Evolutionary conservation across 2,329 filamentous ascomycete genomes (phyloP), one percentile per base, ranked within the genome.

Genomic region (Diaporthe citri): DNA sequence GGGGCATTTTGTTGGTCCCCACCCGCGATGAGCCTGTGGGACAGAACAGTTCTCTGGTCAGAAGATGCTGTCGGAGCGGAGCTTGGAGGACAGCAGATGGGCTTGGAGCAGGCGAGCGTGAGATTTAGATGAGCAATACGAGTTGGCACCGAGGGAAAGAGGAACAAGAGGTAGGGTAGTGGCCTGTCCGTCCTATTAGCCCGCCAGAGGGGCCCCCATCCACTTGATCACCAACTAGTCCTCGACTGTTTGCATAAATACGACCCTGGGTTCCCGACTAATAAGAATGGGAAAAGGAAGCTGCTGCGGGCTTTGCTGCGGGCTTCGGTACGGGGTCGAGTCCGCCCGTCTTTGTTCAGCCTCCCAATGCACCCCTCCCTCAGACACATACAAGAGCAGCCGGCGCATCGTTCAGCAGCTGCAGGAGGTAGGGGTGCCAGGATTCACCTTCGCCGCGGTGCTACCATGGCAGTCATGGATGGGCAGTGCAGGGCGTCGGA

Each of bases 291-390:
- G 34, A 34, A 66, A 48, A 34, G 41, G 52, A 28, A 64, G 25
- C 60, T 66, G 64, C 64, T 28, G 46, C 48, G 64, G 64, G 13
- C 46, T 39, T 55, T 66, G 64, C 64, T 28, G 46, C 48, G 64
- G 64, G 13, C 46, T 39, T 55, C 64, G 64, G 46, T 20, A 28
- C 25, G 13, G 48, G 64, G 22, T 36, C 31, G 34, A 55, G 31
- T 69, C 64, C 64, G 64, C n/a, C 64, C 48, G 34, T 28, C 34
- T 41, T n/a, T n/a, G n/a, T 69, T 69, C 64, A 69, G 64, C 64
- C 64, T 41, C 64, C 10, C 64, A 41, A 28, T 51, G 22, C 28
- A 10, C 20, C 64, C 46, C 46, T 55, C 48, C 48, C n/a, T 41
- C 64, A 69, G 34, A 55, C 22, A 55, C 22, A 34, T 20, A 57